Conservation (phyloP, 2,329 filamentous ascomycete species). For the Alternaria angustiovoidea region DNA sequence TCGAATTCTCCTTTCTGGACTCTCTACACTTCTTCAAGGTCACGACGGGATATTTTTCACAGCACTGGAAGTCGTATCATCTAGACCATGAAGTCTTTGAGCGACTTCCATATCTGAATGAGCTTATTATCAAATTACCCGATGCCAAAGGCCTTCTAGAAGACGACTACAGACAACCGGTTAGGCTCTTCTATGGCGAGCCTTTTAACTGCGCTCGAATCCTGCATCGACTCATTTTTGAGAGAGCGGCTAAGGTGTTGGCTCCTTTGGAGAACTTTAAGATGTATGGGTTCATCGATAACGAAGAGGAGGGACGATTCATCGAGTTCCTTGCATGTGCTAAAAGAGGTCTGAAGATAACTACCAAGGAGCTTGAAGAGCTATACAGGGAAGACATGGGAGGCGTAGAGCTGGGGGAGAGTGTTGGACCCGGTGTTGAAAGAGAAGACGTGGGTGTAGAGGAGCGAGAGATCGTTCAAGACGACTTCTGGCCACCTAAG, state of each 20-base stretch:
- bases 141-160: slow-evolving; percentile 5
- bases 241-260: slow-evolving; percentile 28
- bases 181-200: slow-evolving; percentile 29
- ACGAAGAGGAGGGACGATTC: slow-evolving; percentile 24
- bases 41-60: slow-evolving; percentile 18
- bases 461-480: background rate
- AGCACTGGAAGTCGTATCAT: background rate
- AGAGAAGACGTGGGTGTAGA: background rate
- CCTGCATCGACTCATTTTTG: slow-evolving; percentile 37
- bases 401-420: slow-evolving; percentile 23
- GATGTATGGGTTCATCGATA: slow-evolving; percentile 32
- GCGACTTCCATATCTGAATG: slow-evolving; percentile 29
- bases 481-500: slow-evolving; percentile 26
- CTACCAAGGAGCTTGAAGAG: slow-evolving; percentile 17
- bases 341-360: slow-evolving; percentile 12
- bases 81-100: slow-evolving; percentile 31
- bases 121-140: slow-evolving; percentile 32
- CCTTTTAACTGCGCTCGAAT: slow-evolving; percentile 30
- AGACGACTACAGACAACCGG: slow-evolving; percentile 8
- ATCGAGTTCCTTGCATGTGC: slow-evolving; percentile 2
- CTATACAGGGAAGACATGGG: slow-evolving; percentile 28
- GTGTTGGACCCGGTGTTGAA: background rate
- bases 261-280: slow-evolving; percentile 16
- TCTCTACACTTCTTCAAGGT: slow-evolving; percentile 43
- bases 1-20: slow-evolving; percentile 28